Percentiles rank a stretch among this genome's conserved stretches.
phyloP scores from a whole-genome alignment of 2,329 filamentous ascomycete species.

The Sclerotinia minor region DNA sequence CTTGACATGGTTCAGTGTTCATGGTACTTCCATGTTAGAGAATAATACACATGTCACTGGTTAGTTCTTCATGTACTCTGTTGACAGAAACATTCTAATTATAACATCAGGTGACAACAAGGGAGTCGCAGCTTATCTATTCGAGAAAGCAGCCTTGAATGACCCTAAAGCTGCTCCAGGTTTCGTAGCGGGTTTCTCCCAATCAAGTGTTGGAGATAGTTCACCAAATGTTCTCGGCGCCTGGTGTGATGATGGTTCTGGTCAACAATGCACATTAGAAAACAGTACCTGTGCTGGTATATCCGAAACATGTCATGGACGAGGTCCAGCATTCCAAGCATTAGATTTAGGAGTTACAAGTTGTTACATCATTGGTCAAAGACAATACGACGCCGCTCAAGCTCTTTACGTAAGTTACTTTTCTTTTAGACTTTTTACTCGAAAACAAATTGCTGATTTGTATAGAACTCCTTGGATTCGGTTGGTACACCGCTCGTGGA shows the following conservation, averaged over 20 bases:
- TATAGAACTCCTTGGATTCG: constrained; percentile 36
- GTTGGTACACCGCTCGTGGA: constrained; percentile 54
- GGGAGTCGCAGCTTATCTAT: constrained; percentile 80
- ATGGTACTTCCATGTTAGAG: constrained; percentile 84
- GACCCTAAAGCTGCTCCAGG: constrained; percentile 58
- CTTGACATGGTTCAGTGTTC: constrained; percentile 76
- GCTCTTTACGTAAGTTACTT: constrained; percentile 50
- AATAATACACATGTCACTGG: constrained; percentile 90
- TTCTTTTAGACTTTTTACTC: neutral
- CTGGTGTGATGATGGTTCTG: constrained; percentile 83
- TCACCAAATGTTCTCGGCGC: constrained; percentile 84
- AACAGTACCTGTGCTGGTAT: constrained; percentile 72
- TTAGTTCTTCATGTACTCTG: constrained; percentile 19
- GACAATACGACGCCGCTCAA: constrained; percentile 64
- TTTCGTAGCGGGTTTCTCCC: constrained; percentile 89
- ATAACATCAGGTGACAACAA: constrained; percentile 66
- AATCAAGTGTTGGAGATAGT: constrained; percentile 87
- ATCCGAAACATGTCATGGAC: constrained; percentile 65
- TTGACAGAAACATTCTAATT: neutral
- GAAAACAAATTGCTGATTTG: neutral
- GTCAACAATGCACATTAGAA: constrained; percentile 67
- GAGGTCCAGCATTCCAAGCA: constrained; percentile 67
- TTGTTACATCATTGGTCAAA: constrained; percentile 72
- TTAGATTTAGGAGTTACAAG: constrained; percentile 71
- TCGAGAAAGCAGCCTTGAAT: constrained; percentile 67